These are phyloP conservation scores for Harrya chromipes DNA, from an alignment of 768 basidiomycete species.

Conservation along the genomic window DNA sequence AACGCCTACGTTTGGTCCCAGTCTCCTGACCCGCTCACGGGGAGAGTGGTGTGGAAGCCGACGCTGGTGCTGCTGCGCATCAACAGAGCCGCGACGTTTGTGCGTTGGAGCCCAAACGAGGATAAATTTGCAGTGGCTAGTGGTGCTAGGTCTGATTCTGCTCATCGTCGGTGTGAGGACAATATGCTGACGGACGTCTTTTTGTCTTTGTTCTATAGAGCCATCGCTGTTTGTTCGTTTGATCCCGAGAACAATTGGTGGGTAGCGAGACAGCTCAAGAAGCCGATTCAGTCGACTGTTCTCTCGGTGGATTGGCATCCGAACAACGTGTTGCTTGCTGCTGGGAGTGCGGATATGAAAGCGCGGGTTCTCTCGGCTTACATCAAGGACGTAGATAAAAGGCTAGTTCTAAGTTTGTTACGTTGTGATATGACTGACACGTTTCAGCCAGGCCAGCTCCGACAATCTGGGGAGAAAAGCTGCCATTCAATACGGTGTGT, in stretches of 20 bases:
- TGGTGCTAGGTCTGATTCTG: slow-evolving; percentile 69
- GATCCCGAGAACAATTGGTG: slow-evolving; percentile 99
- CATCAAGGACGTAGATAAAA: slow-evolving; percentile 96
- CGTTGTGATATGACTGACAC: slow-evolving; percentile 7
- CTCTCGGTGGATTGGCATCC: slow-evolving; percentile 97
- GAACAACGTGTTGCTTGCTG: slow-evolving; percentile 95
- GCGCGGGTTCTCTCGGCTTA: slow-evolving; percentile 97
- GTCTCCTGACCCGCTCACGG: slow-evolving; percentile 67
- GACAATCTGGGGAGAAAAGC: slow-evolving; percentile 94
- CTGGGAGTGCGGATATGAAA: slow-evolving; percentile 97
- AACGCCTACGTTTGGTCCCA: slow-evolving; percentile 99
- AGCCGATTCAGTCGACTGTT: slow-evolving; percentile 94
- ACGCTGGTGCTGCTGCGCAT: slow-evolving; percentile 93
- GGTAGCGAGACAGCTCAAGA: slow-evolving; percentile 96
- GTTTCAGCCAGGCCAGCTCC: slow-evolving; percentile 63
- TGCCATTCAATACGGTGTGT: slow-evolving; percentile 97
- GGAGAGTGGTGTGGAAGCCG: slow-evolving; percentile 83
- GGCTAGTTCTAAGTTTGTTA: slow-evolving; percentile 43
- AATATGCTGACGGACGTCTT: not conserved
- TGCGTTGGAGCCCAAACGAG: slow-evolving; percentile 95
- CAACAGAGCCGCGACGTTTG: slow-evolving; percentile 93
- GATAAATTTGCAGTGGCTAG: slow-evolving; percentile 99
- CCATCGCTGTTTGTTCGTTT: slow-evolving; percentile 95
- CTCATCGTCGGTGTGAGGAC: not conserved
- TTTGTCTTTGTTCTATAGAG: slow-evolving; percentile 41